Evolutionary conservation across 2,329 filamentous ascomycete genomes (phyloP).

Genomic region (Neonectria ditissima): DNA sequence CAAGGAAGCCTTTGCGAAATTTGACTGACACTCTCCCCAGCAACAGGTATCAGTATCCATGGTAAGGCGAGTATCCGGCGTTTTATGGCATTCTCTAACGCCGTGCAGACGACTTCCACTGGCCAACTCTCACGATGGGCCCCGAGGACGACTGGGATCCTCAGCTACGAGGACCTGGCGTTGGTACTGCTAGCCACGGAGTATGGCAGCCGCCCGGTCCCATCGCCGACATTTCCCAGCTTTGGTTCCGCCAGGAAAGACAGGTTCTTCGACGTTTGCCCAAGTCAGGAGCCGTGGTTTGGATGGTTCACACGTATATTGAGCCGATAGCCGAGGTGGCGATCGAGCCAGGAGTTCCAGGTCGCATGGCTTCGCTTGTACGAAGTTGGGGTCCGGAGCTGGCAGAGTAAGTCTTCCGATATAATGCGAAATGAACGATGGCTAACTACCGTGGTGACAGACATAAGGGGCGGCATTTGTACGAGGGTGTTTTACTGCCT

Average conservation of each 20-base stretch:
- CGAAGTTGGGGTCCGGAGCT: slow-evolving; percentile 9
- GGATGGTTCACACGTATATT: slow-evolving; percentile 18
- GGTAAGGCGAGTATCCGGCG: background rate
- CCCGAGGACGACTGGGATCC: slow-evolving; percentile 20
- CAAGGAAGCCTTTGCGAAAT: background rate
- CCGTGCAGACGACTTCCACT: slow-evolving; percentile 5
- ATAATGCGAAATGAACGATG: background rate
- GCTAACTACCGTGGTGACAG: background rate
- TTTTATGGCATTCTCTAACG: background rate
- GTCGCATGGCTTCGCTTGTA: slow-evolving; percentile 7
- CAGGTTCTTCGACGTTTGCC: slow-evolving; percentile 11
- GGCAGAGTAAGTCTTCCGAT: background rate
- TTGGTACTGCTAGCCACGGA: slow-evolving; percentile 2
- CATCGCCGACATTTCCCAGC: slow-evolving; percentile 5
- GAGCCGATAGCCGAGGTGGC: slow-evolving; percentile 5
- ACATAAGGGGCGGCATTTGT: slow-evolving; percentile 14
- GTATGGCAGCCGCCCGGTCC: slow-evolving; percentile 4
- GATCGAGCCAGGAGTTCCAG: background rate
- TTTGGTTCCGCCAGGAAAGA: slow-evolving; percentile 19
- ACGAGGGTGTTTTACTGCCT: slow-evolving; percentile 7
- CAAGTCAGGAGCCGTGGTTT: slow-evolving; percentile 17
- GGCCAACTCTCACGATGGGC: slow-evolving; percentile 14
- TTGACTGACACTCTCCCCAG: background rate
- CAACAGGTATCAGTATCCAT: slow-evolving; percentile 13
- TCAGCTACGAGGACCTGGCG: slow-evolving; percentile 6